These are phyloP conservation scores for Spergularia bocconei DNA, from an alignment of 148 eudicot species.

Conservation along the genomic window DNA sequence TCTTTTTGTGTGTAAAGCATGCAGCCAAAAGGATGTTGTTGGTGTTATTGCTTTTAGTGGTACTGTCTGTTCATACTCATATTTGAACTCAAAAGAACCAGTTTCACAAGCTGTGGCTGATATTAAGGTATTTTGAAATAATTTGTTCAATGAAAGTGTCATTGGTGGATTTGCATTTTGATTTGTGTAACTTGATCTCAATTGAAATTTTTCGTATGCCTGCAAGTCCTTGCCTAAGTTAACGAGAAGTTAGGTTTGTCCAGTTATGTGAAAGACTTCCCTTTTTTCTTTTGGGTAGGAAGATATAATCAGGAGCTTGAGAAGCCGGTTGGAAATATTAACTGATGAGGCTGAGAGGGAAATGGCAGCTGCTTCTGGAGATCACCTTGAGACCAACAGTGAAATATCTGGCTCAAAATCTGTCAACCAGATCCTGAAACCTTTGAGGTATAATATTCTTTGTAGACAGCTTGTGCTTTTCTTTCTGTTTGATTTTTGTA, in stretches of 20 bases:
- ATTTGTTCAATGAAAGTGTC: not conserved
- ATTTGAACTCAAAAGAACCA: constrained; percentile 76
- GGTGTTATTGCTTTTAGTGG: constrained; percentile 70
- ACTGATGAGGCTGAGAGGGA: constrained; percentile 76
- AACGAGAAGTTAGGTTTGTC: not conserved
- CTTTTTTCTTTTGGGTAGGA: constrained; percentile 42
- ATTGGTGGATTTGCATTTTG: not conserved
- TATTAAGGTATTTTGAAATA: constrained; percentile 58
- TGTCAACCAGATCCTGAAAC: constrained; percentile 41
- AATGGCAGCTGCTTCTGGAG: constrained; percentile 29
- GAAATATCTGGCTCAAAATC: constrained; percentile 32
- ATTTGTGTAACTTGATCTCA: constrained; percentile 1
- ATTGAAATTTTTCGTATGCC: no score
- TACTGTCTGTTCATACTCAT: constrained; percentile 75
- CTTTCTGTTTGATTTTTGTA: not conserved
- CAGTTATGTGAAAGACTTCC: not conserved
- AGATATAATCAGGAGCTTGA: constrained; percentile 72
- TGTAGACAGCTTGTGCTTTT: not conserved
- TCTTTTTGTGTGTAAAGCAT: constrained; percentile 50
- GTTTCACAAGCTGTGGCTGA: constrained; percentile 87
- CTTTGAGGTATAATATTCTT: constrained; percentile 52
- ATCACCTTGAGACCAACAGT: constrained; percentile 35
- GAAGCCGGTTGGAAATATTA: constrained; percentile 73
- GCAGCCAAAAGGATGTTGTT: constrained; percentile 69
- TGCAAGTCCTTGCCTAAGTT: not conserved